Conservation (phyloP, 1,139 yeast species). For the Magnusiomyces sp. region DNA sequence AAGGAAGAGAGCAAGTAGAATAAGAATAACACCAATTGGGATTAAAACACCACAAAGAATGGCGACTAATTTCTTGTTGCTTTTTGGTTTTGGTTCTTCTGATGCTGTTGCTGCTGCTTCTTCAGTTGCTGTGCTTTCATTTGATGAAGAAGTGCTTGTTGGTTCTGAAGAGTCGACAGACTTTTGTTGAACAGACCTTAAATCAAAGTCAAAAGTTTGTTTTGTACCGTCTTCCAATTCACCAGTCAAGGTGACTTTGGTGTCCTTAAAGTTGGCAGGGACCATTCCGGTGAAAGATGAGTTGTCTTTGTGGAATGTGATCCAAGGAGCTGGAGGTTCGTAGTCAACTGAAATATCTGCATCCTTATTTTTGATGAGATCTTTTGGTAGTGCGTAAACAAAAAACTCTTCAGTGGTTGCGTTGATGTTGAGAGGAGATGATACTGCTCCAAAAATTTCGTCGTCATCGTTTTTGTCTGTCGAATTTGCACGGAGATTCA, state of each 20-base stretch:
- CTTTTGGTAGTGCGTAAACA: constrained; percentile 45
- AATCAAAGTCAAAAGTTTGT: neutral
- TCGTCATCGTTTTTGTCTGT: constrained; percentile 5
- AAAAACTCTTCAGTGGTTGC: constrained; percentile 60
- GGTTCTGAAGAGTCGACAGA: neutral
- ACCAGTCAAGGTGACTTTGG: constrained; percentile 7
- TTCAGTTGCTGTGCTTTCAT: neutral
- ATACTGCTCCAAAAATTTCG: constrained; percentile 10
- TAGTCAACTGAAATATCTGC: constrained; percentile 5
- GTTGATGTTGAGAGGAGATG: constrained; percentile 37
- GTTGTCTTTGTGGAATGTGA: constrained; percentile 7
- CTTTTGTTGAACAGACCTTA: neutral
- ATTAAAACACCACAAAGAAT: constrained; percentile 86
- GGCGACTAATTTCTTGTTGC: constrained; percentile 6
- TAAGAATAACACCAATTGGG: constrained; percentile 47
- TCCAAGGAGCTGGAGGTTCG: constrained; percentile 11
- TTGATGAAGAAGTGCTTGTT: neutral
- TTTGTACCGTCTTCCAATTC: neutral
- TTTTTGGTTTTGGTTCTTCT: no score
- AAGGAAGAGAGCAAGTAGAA: constrained; percentile 39
- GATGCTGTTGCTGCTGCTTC: no score
- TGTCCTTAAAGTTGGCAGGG: constrained; percentile 10
- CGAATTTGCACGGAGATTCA: constrained; percentile 25
- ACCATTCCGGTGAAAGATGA: constrained; percentile 10
- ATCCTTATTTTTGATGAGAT: constrained; percentile 6